A percentile compares a stretch with the other conserved stretches of the same genome.
These are phyloP conservation scores for Uncinocarpus reesii DNA, from an alignment of 2,329 filamentous ascomycete species.

Conservation along the genomic window DNA sequence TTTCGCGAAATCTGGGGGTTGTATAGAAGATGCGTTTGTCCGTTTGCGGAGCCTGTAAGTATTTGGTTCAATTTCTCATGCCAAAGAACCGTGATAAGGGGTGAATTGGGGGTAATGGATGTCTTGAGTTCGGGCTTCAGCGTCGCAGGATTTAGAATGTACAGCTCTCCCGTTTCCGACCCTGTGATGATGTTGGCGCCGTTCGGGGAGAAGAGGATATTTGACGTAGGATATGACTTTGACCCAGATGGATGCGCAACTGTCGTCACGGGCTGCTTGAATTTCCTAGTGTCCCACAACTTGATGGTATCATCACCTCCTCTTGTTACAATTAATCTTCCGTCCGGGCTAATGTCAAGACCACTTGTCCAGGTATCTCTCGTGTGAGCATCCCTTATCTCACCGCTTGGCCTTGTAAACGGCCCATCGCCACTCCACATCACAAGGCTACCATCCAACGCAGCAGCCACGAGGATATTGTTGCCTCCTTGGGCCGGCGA, in stretches of 20 bases:
- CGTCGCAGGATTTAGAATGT: constrained; percentile 89
- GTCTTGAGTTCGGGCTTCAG: constrained; percentile 75
- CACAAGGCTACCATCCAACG: constrained; percentile 76
- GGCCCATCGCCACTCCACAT: constrained; percentile 90
- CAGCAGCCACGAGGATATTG: constrained; percentile 69
- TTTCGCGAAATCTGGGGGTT: constrained; percentile 70
- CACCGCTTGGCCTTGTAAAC: constrained; percentile 67
- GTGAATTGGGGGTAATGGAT: constrained; percentile 72
- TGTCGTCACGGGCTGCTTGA: constrained; percentile 77
- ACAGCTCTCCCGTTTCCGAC: constrained; percentile 71
- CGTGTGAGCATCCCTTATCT: constrained; percentile 73
- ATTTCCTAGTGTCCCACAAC: constrained; percentile 92
- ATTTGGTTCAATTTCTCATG: constrained; percentile 95
- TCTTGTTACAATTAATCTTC: constrained; percentile 77
- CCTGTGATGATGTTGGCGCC: constrained; percentile 80
- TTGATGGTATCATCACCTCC: constrained; percentile 91
- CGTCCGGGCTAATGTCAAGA: constrained; percentile 81
- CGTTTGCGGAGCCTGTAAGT: constrained; percentile 82
- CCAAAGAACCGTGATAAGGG: constrained; percentile 80
- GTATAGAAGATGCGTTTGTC: constrained; percentile 81
- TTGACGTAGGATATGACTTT: constrained; percentile 69
- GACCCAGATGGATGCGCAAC: constrained; percentile 72
- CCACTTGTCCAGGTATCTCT: constrained; percentile 84
- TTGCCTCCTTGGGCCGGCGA: constrained; percentile 63
- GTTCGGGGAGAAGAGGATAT: constrained; percentile 81